phyloP scores from a whole-genome alignment of 495 filamentous ascomycete genomes.

The Aspergillus leporis region DNA sequence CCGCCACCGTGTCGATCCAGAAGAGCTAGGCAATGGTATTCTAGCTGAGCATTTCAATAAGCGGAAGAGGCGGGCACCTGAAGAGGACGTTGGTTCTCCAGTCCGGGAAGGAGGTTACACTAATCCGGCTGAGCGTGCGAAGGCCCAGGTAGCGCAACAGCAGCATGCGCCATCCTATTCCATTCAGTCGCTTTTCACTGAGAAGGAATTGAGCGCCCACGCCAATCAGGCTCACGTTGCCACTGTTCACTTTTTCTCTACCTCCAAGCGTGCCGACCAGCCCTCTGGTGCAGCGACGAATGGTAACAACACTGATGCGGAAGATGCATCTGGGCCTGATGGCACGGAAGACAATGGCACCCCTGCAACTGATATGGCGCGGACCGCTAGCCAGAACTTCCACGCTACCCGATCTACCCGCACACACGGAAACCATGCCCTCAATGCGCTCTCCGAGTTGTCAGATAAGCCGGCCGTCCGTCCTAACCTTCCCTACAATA shows the following conservation, averaged over 20 bases:
- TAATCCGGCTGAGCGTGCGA: slow-evolving; percentile 49
- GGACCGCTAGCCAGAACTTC: slow-evolving; percentile 62
- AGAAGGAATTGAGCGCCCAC: slow-evolving; percentile 81
- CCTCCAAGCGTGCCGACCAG: slow-evolving; percentile 52
- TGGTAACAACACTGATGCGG: slow-evolving; percentile 47
- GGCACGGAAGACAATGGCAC: slow-evolving; percentile 55
- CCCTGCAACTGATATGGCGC: slow-evolving; percentile 66
- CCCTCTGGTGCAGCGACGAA: slow-evolving; percentile 41
- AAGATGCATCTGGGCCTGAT: slow-evolving; percentile 41
- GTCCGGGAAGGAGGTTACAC: slow-evolving; percentile 53
- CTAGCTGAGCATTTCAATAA: slow-evolving; percentile 62
- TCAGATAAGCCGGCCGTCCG: slow-evolving; percentile 64
- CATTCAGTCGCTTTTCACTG: slow-evolving; percentile 88
- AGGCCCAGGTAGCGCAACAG: slow-evolving; percentile 40
- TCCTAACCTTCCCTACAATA: slow-evolving; percentile 63
- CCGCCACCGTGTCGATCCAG: slow-evolving; percentile 74
- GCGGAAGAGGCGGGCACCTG: slow-evolving; percentile 72
- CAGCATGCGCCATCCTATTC: slow-evolving; percentile 61
- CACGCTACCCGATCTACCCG: slow-evolving; percentile 74
- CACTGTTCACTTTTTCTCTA: slow-evolving; percentile 55
- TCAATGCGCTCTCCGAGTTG: slow-evolving; percentile 62
- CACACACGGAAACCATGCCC: slow-evolving; percentile 54
- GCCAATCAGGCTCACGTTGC: slow-evolving; percentile 71
- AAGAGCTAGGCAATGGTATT: slow-evolving; percentile 66
- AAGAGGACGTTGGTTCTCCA: slow-evolving; percentile 73